Evolutionary conservation across 495 filamentous ascomycete genomes (phyloP), one percentile per base, ranked within the genome.

Genomic region (Venustampulla echinocandica): DNA sequence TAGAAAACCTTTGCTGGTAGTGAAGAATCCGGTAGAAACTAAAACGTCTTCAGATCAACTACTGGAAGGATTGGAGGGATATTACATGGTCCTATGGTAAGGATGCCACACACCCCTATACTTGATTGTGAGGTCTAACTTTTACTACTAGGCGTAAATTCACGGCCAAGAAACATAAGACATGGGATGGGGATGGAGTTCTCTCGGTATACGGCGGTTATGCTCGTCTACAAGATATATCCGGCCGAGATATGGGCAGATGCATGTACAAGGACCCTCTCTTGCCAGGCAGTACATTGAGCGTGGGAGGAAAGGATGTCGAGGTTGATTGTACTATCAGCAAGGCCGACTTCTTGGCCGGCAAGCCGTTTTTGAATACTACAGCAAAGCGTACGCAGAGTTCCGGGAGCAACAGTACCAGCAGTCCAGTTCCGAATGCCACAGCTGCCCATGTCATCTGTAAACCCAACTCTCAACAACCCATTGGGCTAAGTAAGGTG

Each of bases 151-250:
- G 81, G 82, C 78, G 85, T 15, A 88, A 85, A 59, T 79, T 76
- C 40, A 87, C 81, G 0, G 70, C 65, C 11, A 90, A 87, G 61
- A 90, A 89, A 64, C 77, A 89, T 65, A 90, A 89, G 59, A 88
- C 82, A 13, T 90, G 86, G 81, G 85, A 89, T 61, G 84, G 85
- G n/a, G 85, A 90, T 60, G 85, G 84, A 2, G 69, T 87, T 5
- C 67, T 90, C 10, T 64, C 70, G 2, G 67, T 81, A 1, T 57
- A 62, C 0, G 68, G 65, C 13, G 81, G 82, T 4, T 75, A 73
- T 55, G 82, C 79, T 10, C 65, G 64, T 44, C 66, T 90, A 5
- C 71, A 80, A 44, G 81, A 88, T 60, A 60, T 76, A 7, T 74
- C 74, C 1, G 84, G 85, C 7, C 77, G 72, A 60, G 79, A 84